These are phyloP conservation scores for Sphaerostilbella broomeana DNA, from an alignment of 2,329 filamentous ascomycete genomes.

Conservation along the genomic window DNA sequence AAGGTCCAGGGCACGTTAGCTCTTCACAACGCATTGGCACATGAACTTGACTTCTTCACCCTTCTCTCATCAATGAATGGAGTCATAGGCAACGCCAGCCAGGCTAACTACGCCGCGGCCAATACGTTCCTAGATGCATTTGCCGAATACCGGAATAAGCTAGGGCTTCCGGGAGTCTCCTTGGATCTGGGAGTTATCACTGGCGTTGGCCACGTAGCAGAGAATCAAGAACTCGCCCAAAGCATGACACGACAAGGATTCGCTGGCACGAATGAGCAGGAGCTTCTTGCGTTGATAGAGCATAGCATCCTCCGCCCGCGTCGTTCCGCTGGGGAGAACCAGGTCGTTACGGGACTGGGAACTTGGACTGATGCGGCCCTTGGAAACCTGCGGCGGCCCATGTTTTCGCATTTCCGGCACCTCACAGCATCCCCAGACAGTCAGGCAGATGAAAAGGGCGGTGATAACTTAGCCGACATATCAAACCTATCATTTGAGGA, in stretches of 20 bases:
- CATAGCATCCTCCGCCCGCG: neutral
- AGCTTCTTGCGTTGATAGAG: neutral
- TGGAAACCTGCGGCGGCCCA: neutral
- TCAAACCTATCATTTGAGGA: neutral
- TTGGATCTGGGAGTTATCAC: conserved; percentile 27
- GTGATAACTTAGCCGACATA: too few relatives aligned
- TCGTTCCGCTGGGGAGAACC: neutral
- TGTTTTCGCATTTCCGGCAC: neutral
- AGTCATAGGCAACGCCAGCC: conserved; percentile 23
- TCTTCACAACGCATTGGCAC: conserved; percentile 29
- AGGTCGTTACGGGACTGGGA: neutral
- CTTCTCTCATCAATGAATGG: conserved; percentile 20
- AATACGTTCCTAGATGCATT: conserved; percentile 28
- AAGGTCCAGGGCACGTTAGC: conserved; percentile 26
- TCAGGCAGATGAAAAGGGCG: too few relatives aligned
- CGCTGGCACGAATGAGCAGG: neutral
- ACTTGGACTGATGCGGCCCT: neutral
- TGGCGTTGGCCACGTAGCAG: neutral
- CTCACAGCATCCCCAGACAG: too few relatives aligned
- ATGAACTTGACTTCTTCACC: conserved; percentile 27
- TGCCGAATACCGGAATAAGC: conserved; percentile 20
- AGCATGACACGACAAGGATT: neutral
- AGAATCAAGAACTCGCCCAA: neutral
- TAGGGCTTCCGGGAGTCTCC: conserved; percentile 21
- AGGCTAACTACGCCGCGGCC: conserved; percentile 28